Conservation (phyloP, 2,329 filamentous ascomycete species). For the Cladosporium velox region DNA sequence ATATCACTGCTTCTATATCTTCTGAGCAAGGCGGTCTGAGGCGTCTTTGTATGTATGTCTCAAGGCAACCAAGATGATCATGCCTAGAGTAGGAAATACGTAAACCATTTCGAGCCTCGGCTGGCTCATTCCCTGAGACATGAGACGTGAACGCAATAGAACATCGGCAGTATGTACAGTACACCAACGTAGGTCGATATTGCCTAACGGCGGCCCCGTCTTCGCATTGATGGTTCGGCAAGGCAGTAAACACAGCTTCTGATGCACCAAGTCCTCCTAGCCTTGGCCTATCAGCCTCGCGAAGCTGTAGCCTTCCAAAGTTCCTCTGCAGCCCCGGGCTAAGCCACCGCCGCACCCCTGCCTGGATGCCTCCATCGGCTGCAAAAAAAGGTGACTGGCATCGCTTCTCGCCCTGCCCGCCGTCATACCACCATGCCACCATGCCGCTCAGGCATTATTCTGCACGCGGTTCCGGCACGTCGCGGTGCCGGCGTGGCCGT, state of each 20-base stretch:
- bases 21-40: not conserved
- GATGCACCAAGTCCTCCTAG: not conserved
- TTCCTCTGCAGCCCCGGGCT: not conserved
- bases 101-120: conserved; percentile 2
- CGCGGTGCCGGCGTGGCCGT: conserved; percentile 12
- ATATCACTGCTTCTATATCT: not conserved
- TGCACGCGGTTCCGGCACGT: conserved; percentile 10
- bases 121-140: not conserved
- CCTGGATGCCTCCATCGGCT: not conserved
- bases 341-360: conserved; percentile 14
- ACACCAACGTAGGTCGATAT: not conserved
- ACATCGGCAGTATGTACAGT: too few relatives aligned
- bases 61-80: not conserved
- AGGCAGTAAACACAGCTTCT: not conserved
- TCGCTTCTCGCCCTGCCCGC: conserved; percentile 3
- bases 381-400: not conserved
- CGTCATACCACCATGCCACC: conserved; percentile 5
- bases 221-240: not conserved
- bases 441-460: not conserved
- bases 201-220: conserved; percentile 7
- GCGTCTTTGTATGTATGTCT: not conserved
- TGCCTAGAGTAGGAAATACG: not conserved
- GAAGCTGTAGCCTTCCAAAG: not conserved
- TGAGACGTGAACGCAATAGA: not conserved
- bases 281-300: not conserved